Base-by-base conservation (phyloP, 2,329 filamentous ascomycete species). In the Apiospora malaysiana region DNA sequence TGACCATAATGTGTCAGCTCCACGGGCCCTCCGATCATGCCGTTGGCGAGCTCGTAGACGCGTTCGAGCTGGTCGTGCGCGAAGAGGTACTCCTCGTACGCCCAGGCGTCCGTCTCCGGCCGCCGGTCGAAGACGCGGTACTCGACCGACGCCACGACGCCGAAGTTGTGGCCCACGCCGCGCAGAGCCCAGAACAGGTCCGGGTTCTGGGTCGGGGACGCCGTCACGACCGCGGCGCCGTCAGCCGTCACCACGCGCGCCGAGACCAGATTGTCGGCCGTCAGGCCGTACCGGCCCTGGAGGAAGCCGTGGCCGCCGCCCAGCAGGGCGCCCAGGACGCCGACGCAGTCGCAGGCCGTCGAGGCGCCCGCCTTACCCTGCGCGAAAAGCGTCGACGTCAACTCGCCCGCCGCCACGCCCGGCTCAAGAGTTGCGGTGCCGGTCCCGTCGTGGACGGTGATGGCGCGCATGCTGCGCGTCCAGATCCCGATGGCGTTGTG, bases 251-350 rank as follows among this genome's bases (percentile, higher is more conserved):
- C 81, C 4, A 86, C 77, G 49, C 81, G 75, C 2, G 78, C 79
- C 0, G 79, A 81, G 2, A 84, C 32, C 4, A 87, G 76, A 25
- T 80, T 79, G 72, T 87, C 85, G 12, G 83, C 77, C 2, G 81
- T 75, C 14, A 91, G 81, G 0, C 90, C 90, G 69, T 88, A 81
- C 42, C 81, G 80, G 0, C 87, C 86, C 37, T 83, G 85, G 18
- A 91, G 79, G 78, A 86, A 85, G 1, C 90, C 88, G 74, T 88
- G 89, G 1, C 89, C 89, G 25, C 89, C 89, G 1, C 88, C 88
- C 0, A 90, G 77, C 0, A 86, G 85, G 18, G 91, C 79, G 0
- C 88, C 90, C 2, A 87, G 89, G 6, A 91, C 86, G 7, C 90
- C 89, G 69, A 75, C 0, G 71, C 73, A 77, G 56, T 49, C 77